Evolutionary conservation across 306 rosid species (phyloP).

Genomic region (Lablab purpureus): DNA sequence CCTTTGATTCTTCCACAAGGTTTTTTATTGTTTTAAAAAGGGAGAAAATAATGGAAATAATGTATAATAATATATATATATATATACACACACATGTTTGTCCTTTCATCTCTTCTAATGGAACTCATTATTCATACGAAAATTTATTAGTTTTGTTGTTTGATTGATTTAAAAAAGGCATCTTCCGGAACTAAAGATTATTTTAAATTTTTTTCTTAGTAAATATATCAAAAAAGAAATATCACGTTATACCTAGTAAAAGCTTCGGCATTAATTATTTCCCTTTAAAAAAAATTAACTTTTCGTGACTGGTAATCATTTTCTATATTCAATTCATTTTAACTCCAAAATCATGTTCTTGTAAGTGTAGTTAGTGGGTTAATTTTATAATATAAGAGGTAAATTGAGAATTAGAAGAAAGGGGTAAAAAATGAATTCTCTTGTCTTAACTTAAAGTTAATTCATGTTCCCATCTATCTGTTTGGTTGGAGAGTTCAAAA

Average conservation of each 20-base stretch:
- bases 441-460: neutral
- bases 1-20: neutral
- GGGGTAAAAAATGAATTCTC: neutral
- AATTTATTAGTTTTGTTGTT: neutral
- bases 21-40: neutral
- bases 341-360: neutral
- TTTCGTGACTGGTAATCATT: neutral
- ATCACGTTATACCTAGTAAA: no score
- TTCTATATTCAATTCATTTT: neutral
- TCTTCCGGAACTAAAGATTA: neutral
- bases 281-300: neutral
- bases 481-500: neutral
- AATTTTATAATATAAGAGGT: neutral
- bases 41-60: neutral
- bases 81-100: neutral
- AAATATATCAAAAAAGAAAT: no score
- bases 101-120: neutral
- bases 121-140: neutral
- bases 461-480: neutral
- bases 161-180: conserved; percentile 10
- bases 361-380: neutral
- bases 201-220: neutral
- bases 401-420: neutral
- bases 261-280: no score
- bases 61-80: no score